Percentiles rank a stretch among this genome's conserved stretches.
These are phyloP conservation scores for Metarhizium humberi DNA, from an alignment of 2,329 filamentous ascomycete species.

Conservation along the genomic window DNA sequence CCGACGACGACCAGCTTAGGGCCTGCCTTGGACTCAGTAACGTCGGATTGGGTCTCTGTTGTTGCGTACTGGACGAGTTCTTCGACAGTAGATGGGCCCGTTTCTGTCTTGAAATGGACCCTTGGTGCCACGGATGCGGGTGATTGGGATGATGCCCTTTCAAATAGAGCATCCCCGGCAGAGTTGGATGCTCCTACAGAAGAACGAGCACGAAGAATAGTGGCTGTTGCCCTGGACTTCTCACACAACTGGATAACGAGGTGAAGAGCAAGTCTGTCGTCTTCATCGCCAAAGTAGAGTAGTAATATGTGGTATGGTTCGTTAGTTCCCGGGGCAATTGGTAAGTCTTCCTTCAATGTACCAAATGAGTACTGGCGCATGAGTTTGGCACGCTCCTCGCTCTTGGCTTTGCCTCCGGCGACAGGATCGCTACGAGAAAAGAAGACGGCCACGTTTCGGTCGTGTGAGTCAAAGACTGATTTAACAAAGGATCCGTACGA, in stretches of 20 bases:
- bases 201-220: conserved; percentile 42
- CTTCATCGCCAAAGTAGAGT: conserved; percentile 74
- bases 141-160: conserved; percentile 5
- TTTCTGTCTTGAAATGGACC: conserved; percentile 12
- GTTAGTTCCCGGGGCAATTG: conserved; percentile 49
- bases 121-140: conserved; percentile 7
- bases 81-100: conserved; percentile 10
- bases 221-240: conserved; percentile 70
- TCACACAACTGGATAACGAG: conserved; percentile 78
- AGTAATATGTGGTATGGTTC: conserved; percentile 78
- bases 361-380: conserved; percentile 48
- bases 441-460: conserved; percentile 70
- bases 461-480: conserved; percentile 51
- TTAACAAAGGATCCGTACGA: conserved; percentile 68
- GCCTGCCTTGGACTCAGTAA: conserved; percentile 1
- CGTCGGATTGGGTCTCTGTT: conserved; percentile 5
- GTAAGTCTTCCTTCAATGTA: conserved; percentile 44
- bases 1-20: conserved; percentile 15
- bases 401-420: conserved; percentile 23
- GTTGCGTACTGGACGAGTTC: conserved; percentile 14
- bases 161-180: conserved; percentile 6
- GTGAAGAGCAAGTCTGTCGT: conserved; percentile 71
- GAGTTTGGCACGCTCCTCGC: conserved; percentile 27
- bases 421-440: conserved; percentile 52
- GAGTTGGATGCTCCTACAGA: conserved; percentile 1